Evolutionary conservation across 495 filamentous ascomycete species (phyloP), one percentile per base, ranked within the genome.

Genomic region (Penicillium turbatum): DNA sequence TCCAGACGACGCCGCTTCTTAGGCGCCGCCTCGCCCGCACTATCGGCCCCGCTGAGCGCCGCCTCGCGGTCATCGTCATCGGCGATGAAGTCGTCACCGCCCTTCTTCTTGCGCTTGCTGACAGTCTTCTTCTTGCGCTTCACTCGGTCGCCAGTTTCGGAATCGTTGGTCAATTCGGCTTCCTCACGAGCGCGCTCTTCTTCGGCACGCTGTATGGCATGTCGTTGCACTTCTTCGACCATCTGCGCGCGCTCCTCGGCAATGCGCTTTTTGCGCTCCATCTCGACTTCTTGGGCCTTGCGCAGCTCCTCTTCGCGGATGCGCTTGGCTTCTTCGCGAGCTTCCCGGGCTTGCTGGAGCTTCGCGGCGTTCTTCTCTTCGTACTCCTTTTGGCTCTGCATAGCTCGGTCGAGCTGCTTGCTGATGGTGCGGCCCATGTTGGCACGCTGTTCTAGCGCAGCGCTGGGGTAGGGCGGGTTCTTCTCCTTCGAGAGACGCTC

Each of bases 351-450:
- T 30, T 86, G 80, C 40, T 84, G 79, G 1, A 96, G 78, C 61
- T 92, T 89, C 42, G 85, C 81, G 35, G 90, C 89, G 63, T 97
- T 97, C 76, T 88, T 89, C 53, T 91, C 86, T 63, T 98, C 95
- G 65, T 95, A 97, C 59, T 95, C 91, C 43, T 80, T 84, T 69
- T 97, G 93, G 53, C 76, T 84, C 57, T 90, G 85, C 27, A 92
- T 79, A 0, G 88, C 85, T 41, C 90, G 85, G 56, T 91, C 90
- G 6, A 97, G 80, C 69, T 98, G 92, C 56, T 86, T 87, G 54
- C 88, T 86, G 69, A 95, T 91, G 1, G 95, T 97, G 62, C 96
- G 81, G 52, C 89, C 91, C 95, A 98, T 97, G 77, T 89, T 92
- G 29, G 93, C 92, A 48, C 95, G 89, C 68, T 92, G 89, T 63